Evolutionary conservation across 495 filamentous ascomycete genomes (phyloP).

Genomic region (Podospora appendiculata): DNA sequence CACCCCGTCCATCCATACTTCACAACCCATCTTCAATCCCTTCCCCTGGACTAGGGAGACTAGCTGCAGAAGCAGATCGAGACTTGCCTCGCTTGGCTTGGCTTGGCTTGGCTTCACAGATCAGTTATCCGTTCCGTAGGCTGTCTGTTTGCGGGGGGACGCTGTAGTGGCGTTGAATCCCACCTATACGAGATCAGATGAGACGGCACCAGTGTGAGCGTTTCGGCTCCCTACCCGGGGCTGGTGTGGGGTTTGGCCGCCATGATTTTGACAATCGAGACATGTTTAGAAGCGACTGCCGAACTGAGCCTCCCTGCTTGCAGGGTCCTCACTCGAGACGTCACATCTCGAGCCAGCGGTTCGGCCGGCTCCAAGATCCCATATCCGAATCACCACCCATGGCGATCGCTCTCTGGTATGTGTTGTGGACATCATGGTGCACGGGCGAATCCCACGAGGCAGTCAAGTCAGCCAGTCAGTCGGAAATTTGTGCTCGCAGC

Average conservation of each 20-base stretch:
- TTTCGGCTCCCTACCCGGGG: conserved; percentile 2
- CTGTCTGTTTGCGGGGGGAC: background rate
- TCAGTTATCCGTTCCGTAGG: no score
- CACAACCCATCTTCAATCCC: no score
- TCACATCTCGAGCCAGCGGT: conserved; percentile 16
- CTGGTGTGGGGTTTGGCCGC: conserved; percentile 6
- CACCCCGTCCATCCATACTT: no score
- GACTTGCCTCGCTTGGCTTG: no score
- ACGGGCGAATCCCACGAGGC: no score
- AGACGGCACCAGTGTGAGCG: background rate
- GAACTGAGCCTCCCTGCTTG: background rate
- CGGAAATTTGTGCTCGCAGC: no score
- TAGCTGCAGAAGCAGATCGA: no score
- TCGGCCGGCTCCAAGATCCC: conserved; percentile 4
- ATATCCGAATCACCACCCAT: background rate
- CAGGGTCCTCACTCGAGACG: background rate
- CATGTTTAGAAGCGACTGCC: background rate
- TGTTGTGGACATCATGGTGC: no score
- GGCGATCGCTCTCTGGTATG: background rate
- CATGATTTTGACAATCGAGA: conserved; percentile 12
- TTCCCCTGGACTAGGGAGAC: no score
- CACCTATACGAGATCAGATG: no score
- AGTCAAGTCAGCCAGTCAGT: no score
- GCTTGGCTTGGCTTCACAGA: no score
- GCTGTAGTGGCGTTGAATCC: background rate